Base-by-base conservation (phyloP, 2,329 filamentous ascomycete species). In the Coniochaeta sp. region DNA sequence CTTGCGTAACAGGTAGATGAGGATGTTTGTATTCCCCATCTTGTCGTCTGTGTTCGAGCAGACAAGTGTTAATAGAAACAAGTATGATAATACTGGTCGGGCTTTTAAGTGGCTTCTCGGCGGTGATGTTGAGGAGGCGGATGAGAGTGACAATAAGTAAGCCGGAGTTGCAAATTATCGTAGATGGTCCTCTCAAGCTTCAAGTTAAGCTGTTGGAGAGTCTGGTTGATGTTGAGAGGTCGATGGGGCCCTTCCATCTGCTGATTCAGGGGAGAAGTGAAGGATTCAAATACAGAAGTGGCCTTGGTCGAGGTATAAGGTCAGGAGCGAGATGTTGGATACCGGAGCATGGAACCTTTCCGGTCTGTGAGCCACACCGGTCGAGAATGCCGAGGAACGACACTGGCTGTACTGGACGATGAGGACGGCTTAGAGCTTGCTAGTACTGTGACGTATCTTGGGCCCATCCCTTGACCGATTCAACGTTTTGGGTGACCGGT, bases 1-100 rank as follows among this genome's bases (percentile, higher is more conserved):
- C 65, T 87, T 84, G 52, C 89, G 84, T 38, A 93, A 72, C 24
- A 93, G 71, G 68, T 91, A 92, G 59, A 93, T 78, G 58, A 92
- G 75, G 26, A 90, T 78, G 34, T 81, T 83, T 12, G 68, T 71
- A 26, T 63, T 64, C 57, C 67, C 60, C 72, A 73, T 75, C 17
- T 19, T 59, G 60, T 4, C 34, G 26, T 28, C 28, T 55, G 19
- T 34, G 52, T 32, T 5, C 22, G 38, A 42, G 14, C 38, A 19
- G 38, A 12, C 6, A 12, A 24, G 7, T 47, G 4, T 24, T n/a
- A 40, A 19, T 47, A 4, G 47, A 30, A 30, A 28, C 22, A 52
- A 14, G 47, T 52, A 17, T n/a, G 26, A n/a, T 19, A 14, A 14
- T 36, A 14, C 7, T 36, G 34, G 14, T 36, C 6, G 3, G 34